Evolutionary conservation across 305 asterid genomes (phyloP), one percentile per base, ranked within the genome.

Genomic region (Nicotiana rustica): DNA sequence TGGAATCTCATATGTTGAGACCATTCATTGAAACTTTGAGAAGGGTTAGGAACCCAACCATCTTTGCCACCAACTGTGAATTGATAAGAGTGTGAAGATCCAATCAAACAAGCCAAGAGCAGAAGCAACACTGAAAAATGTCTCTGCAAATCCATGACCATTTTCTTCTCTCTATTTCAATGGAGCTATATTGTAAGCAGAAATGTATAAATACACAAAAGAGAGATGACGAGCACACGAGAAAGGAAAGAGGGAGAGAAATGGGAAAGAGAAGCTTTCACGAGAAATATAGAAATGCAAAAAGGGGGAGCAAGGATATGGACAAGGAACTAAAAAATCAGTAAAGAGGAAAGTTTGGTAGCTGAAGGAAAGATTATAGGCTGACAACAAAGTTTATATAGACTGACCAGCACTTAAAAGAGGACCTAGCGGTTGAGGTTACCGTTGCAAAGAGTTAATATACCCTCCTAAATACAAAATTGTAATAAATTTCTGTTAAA

Each of bases 31-130:
- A 90, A 94, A 59, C 70, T 61, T 79, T 89, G 91, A 4, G 90
- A 86, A 31, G 96, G 95, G 41, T 87, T 89, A 1, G 79, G 75
- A 1, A 88, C 88, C 97, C 98, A 94, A 13, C 96, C 98, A 49
- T 85, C 86, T 49, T 77, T 85, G 3, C 96, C 92, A 18, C 98
- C 97, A 5, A 89, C 90, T 0, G 66, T 31, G 25, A 89, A 91
- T 61, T 91, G 89, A 36, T 81, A 86, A 9, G 86, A 92, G 9
- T 36, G 35, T 0, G 91, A 89, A 9, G 29, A 82, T 1, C 56
- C 35, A 0, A 70, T 0, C 4, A 88, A 77, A 64, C 87, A 83
- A 61, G 82, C 85, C 61, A 89, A 69, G 49, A 41, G 12, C 6
- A 88, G 9, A n/a, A 83, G 61, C 17, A 75, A 52, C 15, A 75